Evolutionary conservation across 768 basidiomycete genomes (phyloP), one percentile per base, ranked within the genome.

Genomic region (Boletus insuetus): DNA sequence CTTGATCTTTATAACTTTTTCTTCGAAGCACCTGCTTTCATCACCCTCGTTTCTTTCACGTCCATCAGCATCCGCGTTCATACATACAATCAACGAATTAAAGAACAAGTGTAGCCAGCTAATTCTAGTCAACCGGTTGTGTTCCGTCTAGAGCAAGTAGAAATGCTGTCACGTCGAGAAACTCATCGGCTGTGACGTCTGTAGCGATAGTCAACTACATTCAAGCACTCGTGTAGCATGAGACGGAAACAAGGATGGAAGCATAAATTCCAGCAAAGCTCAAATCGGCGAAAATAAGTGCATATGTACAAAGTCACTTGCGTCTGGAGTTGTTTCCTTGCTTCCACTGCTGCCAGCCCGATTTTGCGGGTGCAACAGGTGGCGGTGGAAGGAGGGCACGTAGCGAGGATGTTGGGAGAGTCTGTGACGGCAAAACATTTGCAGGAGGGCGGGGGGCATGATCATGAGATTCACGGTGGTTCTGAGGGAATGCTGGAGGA

Each of bases 261-360:
- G 45, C 13, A 42, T 50, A 56, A 16, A 51, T 56, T 11, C 44
- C 26, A 38, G 19, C 22, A 38, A 19, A 48, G n/a, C 22, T 31
- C 17, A 41, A 37, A 48, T 43, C 12, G 16, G 31, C 22, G 19
- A 10, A 10, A 14, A 34, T 14, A 14, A 13, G 37, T 46, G 40
- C 34, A 31, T 20, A 48, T 9, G 10, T 3, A 31, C 3, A 13
- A 52, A 31, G 19, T 68, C 42, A 72, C 49, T 44, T 64, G 48
- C 62, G 68, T 49, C 45, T 64, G 13, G 56, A 55, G 8, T 46
- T 49, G 13, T 26, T 60, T 45, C 59, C 64, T 52, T 65, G 66
- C 35, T 69, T 69, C 66, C 73, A 85, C 51, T 84, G 79, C 66
- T 84, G 82, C 84, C 84, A 85, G 39, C 77, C 80, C 22, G 79